Percentiles rank a stretch among this genome's conserved stretches.
phyloP scores from a whole-genome alignment of 805 yeast genomes.

The Monosporozyma aquatica region DNA sequence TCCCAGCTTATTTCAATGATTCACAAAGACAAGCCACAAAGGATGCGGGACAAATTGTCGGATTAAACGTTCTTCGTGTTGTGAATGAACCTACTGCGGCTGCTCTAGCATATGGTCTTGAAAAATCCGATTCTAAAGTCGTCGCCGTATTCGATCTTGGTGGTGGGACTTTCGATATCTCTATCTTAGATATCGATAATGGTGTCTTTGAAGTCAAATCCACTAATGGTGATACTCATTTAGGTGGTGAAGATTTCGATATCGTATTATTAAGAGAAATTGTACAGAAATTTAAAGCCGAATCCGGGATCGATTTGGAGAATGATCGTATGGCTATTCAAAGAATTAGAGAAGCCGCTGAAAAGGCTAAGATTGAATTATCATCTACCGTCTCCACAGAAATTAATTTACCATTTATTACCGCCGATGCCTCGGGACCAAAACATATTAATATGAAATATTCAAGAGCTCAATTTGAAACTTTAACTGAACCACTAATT shows the following conservation, averaged over 20 bases:
- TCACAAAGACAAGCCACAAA: constrained; percentile 80
- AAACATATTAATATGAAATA: constrained; percentile 58
- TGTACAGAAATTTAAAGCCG: constrained; percentile 68
- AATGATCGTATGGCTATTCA: constrained; percentile 59
- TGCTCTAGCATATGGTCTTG: constrained; percentile 91
- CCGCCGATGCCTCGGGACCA: constrained; percentile 72
- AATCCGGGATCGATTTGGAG: constrained; percentile 51
- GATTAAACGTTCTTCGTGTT: constrained; percentile 73
- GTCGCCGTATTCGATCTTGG: constrained; percentile 97
- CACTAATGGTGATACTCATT: constrained; percentile 85
- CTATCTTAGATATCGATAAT: constrained; percentile 91
- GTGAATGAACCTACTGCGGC: constrained; percentile 86
- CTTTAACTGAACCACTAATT: constrained; percentile 58
- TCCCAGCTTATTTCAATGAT: constrained; percentile 82
- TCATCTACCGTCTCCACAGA: constrained; percentile 62
- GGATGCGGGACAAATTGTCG: constrained; percentile 97
- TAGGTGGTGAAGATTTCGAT: constrained; percentile 86
- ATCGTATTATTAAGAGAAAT: constrained; percentile 79
- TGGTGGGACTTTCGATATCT: constrained; percentile 98
- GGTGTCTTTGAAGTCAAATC: constrained; percentile 98
- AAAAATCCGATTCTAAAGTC: constrained; percentile 64
- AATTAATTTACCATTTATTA: constrained; percentile 65
- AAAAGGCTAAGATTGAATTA: constrained; percentile 69
- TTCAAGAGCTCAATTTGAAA: constrained; percentile 66
- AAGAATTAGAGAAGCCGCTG: constrained; percentile 80